phyloP scores from a whole-genome alignment of 768 basidiomycete genomes.

The Pisolithus marmoratus region DNA sequence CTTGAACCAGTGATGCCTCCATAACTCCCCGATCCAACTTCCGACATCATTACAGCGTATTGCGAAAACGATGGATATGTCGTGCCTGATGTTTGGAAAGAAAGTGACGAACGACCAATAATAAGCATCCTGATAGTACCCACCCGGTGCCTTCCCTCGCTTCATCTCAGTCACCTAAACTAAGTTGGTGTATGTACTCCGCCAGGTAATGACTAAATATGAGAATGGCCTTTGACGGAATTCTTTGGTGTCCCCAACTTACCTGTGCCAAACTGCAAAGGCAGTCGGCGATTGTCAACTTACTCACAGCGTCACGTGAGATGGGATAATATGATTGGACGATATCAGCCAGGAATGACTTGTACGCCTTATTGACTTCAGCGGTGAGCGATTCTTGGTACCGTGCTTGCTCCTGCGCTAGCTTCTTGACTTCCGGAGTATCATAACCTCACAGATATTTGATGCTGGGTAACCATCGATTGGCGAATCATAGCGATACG shows the following conservation, averaged over 20 bases:
- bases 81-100: too few species aligned
- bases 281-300: conserved; percentile 83
- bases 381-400: conserved; percentile 66
- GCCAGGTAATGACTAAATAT: too few species aligned
- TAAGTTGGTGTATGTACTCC: too few species aligned
- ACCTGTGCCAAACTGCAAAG: conserved; percentile 67
- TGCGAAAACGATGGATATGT: too few species aligned
- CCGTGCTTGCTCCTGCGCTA: conserved; percentile 68
- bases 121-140: too few species aligned
- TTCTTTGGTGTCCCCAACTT: too few species aligned
- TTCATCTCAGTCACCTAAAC: too few species aligned
- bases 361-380: conserved; percentile 62
- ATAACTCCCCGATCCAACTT: too few species aligned
- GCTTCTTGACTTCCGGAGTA: conserved; percentile 56
- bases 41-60: too few species aligned
- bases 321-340: conserved; percentile 59
- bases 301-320: conserved; percentile 70
- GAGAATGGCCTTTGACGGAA: too few species aligned
- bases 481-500: neutral
- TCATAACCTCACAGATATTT: conserved; percentile 69
- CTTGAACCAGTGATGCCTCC: conserved; percentile 23
- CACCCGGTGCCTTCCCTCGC: too few species aligned
- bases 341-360: conserved; percentile 66
- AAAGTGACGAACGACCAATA: too few species aligned
- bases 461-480: conserved; percentile 43